phyloP scores from a whole-genome alignment of 306 rosid species.

The Cicer judaicum region DNA sequence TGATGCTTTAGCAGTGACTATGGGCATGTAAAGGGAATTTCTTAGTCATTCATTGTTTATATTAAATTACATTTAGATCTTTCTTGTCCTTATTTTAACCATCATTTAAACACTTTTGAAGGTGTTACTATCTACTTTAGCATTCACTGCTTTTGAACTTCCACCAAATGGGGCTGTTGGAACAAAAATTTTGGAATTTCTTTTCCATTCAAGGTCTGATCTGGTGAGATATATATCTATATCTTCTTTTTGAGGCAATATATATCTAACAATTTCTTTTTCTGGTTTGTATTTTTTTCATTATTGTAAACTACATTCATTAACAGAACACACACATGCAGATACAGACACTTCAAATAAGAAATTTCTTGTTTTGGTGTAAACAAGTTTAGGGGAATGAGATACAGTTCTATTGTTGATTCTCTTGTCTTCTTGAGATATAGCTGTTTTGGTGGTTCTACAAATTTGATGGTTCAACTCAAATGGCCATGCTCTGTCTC shows the following conservation, averaged over 20 bases:
- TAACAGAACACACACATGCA: slow-evolving; percentile 5
- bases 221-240: slow-evolving; percentile 65
- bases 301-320: not conserved
- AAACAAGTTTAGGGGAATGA: slow-evolving; percentile 14
- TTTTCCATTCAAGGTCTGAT: slow-evolving; percentile 95
- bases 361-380: slow-evolving; percentile 11
- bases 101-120: slow-evolving; percentile 52
- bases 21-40: slow-evolving; percentile 12
- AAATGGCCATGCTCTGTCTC: slow-evolving; percentile 20
- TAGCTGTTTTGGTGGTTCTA: slow-evolving; percentile 10
- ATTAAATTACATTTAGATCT: slow-evolving; percentile 1
- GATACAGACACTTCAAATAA: slow-evolving; percentile 2
- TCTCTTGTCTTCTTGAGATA: slow-evolving; percentile 7
- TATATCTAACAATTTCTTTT: slow-evolving; percentile 19
- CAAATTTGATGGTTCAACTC: slow-evolving; percentile 27
- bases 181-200: slow-evolving; percentile 81
- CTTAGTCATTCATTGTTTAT: slow-evolving; percentile 35
- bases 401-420: not conserved
- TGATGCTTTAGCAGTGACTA: slow-evolving; percentile 36
- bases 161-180: slow-evolving; percentile 98
- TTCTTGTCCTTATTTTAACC: slow-evolving; percentile 28
- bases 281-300: slow-evolving; percentile 26
- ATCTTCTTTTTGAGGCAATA: not conserved
- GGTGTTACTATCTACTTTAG: slow-evolving; percentile 89
- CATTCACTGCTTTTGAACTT: slow-evolving; percentile 98